phyloP scores from a whole-genome alignment of 306 rosid genomes.

The Purshia tridentata region DNA sequence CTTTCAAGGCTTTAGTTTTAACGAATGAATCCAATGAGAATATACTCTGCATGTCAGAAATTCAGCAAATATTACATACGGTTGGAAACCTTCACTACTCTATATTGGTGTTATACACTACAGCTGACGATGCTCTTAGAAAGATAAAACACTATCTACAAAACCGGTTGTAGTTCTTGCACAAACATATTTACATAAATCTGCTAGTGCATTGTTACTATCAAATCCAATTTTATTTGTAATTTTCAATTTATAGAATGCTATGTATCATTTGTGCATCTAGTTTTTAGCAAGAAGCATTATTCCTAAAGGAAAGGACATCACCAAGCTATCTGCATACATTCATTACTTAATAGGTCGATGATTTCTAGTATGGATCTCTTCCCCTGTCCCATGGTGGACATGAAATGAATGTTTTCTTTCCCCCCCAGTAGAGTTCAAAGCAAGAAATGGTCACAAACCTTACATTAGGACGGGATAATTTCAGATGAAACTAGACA shows the following conservation, averaged over 20 bases:
- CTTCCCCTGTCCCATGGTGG: no score
- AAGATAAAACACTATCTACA: conserved; percentile 3
- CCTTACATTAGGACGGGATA: background rate
- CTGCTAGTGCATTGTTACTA: background rate
- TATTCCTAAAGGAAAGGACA: background rate
- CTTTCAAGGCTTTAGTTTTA: conserved; percentile 65
- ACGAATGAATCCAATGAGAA: conserved; percentile 79
- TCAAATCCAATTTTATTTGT: background rate
- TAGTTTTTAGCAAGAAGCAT: background rate
- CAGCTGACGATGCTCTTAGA: conserved; percentile 3
- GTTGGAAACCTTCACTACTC: no score
- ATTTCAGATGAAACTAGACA: background rate
- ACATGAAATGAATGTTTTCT: background rate
- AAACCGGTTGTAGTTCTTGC: background rate
- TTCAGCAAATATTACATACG: conserved; percentile 1
- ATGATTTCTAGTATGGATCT: background rate
- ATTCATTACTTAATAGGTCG: background rate
- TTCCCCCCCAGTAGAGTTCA: background rate
- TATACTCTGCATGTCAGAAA: conserved; percentile 46
- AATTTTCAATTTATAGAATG: background rate
- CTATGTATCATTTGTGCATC: background rate
- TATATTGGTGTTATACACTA: no score
- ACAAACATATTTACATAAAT: background rate
- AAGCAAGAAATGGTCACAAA: background rate
- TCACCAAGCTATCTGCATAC: background rate